phyloP scores from a whole-genome alignment of 768 basidiomycete species.

The Xerocomellus amylosporus region DNA sequence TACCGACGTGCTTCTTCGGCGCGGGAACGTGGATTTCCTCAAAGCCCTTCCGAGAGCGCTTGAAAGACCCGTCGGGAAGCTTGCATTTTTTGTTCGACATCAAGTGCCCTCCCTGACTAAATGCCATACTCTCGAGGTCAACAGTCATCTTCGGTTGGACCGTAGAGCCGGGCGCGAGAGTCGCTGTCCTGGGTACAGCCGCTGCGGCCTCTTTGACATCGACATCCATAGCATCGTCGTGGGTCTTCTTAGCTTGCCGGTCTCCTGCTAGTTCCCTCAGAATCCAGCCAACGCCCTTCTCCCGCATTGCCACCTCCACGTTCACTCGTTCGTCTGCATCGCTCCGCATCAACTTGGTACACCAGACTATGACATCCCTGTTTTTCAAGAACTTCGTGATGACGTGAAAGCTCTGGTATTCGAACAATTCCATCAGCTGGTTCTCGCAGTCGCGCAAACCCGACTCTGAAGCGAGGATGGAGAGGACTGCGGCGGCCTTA shows the following conservation, averaged over 20 bases:
- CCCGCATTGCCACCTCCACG: conserved; percentile 96
- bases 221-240: conserved; percentile 72
- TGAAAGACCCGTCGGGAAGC: conserved; percentile 96
- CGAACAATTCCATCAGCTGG: conserved; percentile 93
- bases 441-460: conserved; percentile 92
- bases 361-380: conserved; percentile 96
- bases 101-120: conserved; percentile 91
- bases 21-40: conserved; percentile 98
- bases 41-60: conserved; percentile 92
- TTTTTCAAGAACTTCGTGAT: conserved; percentile 92
- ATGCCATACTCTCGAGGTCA: conserved; percentile 94
- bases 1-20: conserved; percentile 71
- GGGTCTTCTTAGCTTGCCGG: conserved; percentile 53
- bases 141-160: conserved; percentile 82
- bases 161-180: conserved; percentile 81
- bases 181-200: conserved; percentile 74
- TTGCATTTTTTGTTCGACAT: conserved; percentile 99
- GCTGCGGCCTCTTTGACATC: conserved; percentile 51
- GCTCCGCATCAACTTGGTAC: conserved; percentile 90
- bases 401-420: conserved; percentile 87
- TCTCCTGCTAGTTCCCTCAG: conserved; percentile 84
- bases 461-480: conserved; percentile 83
- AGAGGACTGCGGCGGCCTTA: conserved; percentile 82
- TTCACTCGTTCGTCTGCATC: conserved; percentile 87
- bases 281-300: conserved; percentile 97